A percentile compares a stretch with the other conserved stretches of the same genome.
Evolutionary conservation across 345 rosid species (phyloP).

Genomic region (Boechera divaricarpa): DNA sequence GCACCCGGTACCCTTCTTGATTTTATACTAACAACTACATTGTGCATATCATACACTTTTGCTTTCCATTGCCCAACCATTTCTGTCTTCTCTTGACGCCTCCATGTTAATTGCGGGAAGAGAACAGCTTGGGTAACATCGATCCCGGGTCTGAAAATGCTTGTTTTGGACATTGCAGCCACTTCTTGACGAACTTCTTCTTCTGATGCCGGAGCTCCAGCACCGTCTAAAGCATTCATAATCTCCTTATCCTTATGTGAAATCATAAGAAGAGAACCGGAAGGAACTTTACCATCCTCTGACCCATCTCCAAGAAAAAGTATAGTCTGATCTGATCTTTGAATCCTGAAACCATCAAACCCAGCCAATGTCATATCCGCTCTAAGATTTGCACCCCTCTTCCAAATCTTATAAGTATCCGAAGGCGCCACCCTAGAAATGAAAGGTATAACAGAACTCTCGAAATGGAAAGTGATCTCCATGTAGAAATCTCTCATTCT

Average conservation of each 20-base stretch:
- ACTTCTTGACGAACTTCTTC: slow-evolving; percentile 97
- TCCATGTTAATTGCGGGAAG: slow-evolving; percentile 94
- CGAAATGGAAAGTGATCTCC: slow-evolving; percentile 98
- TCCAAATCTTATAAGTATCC: slow-evolving; percentile 98
- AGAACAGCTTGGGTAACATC: slow-evolving; percentile 98
- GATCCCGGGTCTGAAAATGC: slow-evolving; percentile 95
- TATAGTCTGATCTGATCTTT: slow-evolving; percentile 89
- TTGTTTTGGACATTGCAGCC: slow-evolving; percentile 94
- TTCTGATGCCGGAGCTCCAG: slow-evolving; percentile 83
- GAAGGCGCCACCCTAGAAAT: slow-evolving; percentile 96
- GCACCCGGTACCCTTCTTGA: slow-evolving; percentile 98
- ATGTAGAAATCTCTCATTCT: slow-evolving; percentile 98
- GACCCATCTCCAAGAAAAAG: slow-evolving; percentile 97
- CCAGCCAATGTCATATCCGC: slow-evolving; percentile 99
- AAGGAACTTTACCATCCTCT: slow-evolving; percentile 80
- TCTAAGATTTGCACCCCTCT: slow-evolving; percentile 91
- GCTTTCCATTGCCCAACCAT: slow-evolving; percentile 93
- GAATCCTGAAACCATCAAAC: slow-evolving; percentile 90
- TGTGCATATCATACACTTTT: slow-evolving; percentile 98
- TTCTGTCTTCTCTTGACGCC: slow-evolving; percentile 92
- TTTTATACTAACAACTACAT: slow-evolving; percentile 94
- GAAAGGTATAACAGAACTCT: slow-evolving; percentile 96
- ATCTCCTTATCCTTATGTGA: slow-evolving; percentile 96
- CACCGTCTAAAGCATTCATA: slow-evolving; percentile 98
- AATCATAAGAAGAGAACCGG: slow-evolving; percentile 89